These are phyloP conservation scores for Perilla frutescens DNA, from an alignment of 257 asterid species.

Conservation along the genomic window DNA sequence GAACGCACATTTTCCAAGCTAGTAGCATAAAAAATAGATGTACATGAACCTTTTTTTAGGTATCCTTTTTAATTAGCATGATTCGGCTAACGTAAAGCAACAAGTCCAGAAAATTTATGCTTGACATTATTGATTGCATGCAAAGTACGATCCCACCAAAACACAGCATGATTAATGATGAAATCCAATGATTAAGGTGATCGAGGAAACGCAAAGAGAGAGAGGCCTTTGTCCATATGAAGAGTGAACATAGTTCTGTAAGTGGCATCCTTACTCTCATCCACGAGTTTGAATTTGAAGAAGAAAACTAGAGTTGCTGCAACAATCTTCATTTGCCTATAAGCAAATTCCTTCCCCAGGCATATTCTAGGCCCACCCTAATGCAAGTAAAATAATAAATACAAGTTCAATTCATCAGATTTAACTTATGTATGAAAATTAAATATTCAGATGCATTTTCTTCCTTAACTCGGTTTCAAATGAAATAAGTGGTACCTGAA, in stretches of 20 bases:
- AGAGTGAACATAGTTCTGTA: slow-evolving; percentile 44
- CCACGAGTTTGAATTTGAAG: slow-evolving; percentile 37
- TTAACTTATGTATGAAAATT: not conserved
- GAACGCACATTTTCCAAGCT: too few relatives aligned
- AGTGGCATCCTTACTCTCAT: slow-evolving; percentile 32
- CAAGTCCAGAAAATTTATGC: too few relatives aligned
- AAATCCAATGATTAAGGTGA: not conserved
- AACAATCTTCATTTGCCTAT: slow-evolving; percentile 43
- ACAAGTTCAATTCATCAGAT: not conserved
- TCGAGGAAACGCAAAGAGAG: slow-evolving; percentile 33
- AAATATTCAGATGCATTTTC: not conserved
- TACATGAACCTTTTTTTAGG: too few relatives aligned
- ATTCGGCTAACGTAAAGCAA: too few relatives aligned
- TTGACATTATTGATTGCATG: too few relatives aligned
- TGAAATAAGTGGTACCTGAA: slow-evolving; percentile 46
- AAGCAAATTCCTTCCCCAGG: slow-evolving; percentile 45
- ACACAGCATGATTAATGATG: too few relatives aligned
- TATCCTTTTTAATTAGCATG: too few relatives aligned
- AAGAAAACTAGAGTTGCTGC: slow-evolving; percentile 38
- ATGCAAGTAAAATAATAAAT: not conserved
- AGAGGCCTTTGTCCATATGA: slow-evolving; percentile 43
- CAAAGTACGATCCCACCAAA: too few relatives aligned
- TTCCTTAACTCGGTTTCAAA: too few relatives aligned
- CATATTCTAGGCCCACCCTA: slow-evolving; percentile 48
- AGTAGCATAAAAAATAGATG: too few relatives aligned